These are phyloP conservation scores for Colletotrichum phormii DNA, from an alignment of 2,329 filamentous ascomycete species.

Conservation along the genomic window DNA sequence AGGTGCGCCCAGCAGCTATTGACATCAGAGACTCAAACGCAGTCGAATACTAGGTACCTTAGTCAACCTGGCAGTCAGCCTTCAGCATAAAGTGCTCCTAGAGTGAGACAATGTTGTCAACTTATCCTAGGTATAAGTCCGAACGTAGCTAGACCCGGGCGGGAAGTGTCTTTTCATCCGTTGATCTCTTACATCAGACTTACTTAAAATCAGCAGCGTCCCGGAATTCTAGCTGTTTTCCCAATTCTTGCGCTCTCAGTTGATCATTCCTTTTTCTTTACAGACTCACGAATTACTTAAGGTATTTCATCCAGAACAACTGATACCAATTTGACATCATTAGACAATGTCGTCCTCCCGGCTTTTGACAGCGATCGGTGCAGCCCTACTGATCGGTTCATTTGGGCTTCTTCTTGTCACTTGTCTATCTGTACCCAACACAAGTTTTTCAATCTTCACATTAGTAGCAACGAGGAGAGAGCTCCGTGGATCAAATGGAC, in stretches of 20 bases:
- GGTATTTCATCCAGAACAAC: accelerated
- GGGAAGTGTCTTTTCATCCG: neutral
- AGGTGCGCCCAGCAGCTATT: neutral
- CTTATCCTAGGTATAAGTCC: neutral
- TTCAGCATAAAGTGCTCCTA: too few relatives aligned
- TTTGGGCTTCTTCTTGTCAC: neutral
- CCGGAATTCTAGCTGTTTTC: too few relatives aligned
- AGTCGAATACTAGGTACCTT: neutral
- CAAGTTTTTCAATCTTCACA: neutral
- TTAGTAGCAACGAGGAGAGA: neutral
- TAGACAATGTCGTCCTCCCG: neutral
- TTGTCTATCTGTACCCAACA: neutral
- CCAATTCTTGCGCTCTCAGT: too few relatives aligned
- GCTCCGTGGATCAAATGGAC: too few relatives aligned
- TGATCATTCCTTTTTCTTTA: too few relatives aligned
- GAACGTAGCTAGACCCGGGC: neutral
- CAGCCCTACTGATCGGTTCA: neutral
- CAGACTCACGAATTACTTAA: too few relatives aligned
- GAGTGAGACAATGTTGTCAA: neutral
- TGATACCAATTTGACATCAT: too few relatives aligned
- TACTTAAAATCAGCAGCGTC: too few relatives aligned
- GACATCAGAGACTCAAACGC: neutral
- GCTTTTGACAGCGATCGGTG: neutral
- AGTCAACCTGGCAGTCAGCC: neutral
- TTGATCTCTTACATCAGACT: too few relatives aligned